A percentile compares a stretch with the other conserved stretches of the same genome.
These are phyloP conservation scores for Paspalum notatum DNA, from an alignment of 176 grass and related monocot species.

Conservation along the genomic window DNA sequence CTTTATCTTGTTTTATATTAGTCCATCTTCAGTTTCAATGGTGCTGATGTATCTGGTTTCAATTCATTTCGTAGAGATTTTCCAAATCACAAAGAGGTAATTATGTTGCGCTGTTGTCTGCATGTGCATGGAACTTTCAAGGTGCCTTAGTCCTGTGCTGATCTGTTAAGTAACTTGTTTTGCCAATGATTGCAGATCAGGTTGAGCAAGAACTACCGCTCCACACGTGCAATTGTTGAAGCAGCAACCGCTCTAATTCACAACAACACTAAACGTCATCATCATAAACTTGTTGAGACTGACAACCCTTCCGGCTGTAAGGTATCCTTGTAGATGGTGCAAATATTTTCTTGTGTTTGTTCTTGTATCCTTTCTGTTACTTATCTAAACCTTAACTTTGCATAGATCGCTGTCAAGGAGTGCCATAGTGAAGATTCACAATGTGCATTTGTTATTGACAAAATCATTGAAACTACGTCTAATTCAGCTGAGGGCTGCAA, in stretches of 20 bases:
- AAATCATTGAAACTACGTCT: constrained; percentile 89
- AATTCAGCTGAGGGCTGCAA: constrained; percentile 49
- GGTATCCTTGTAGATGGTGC: constrained; percentile 54
- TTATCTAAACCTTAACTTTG: constrained; percentile 41
- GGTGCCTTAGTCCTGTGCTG: constrained; percentile 16
- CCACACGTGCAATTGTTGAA: constrained; percentile 86
- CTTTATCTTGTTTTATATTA: constrained; percentile 51
- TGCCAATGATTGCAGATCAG: constrained; percentile 70
- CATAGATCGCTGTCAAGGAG: constrained; percentile 88
- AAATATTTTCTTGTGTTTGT: background rate
- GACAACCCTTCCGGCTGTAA: constrained; percentile 85
- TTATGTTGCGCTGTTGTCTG: constrained; percentile 2
- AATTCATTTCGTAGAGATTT: constrained; percentile 95
- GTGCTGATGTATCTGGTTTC: constrained; percentile 88
- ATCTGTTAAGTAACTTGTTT: constrained; percentile 36
- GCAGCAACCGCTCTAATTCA: constrained; percentile 89
- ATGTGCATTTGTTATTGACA: constrained; percentile 94
- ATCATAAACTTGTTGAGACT: constrained; percentile 74
- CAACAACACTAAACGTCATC: constrained; percentile 71
- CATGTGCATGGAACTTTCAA: background rate
- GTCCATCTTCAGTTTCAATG: constrained; percentile 99
- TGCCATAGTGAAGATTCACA: constrained; percentile 91
- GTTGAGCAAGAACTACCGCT: constrained; percentile 92
- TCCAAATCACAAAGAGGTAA: constrained; percentile 86
- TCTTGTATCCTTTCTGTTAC: constrained; percentile 25